phyloP scores from a whole-genome alignment of 1,284 basidiomycete species.

The Cryptococcus sp. region DNA sequence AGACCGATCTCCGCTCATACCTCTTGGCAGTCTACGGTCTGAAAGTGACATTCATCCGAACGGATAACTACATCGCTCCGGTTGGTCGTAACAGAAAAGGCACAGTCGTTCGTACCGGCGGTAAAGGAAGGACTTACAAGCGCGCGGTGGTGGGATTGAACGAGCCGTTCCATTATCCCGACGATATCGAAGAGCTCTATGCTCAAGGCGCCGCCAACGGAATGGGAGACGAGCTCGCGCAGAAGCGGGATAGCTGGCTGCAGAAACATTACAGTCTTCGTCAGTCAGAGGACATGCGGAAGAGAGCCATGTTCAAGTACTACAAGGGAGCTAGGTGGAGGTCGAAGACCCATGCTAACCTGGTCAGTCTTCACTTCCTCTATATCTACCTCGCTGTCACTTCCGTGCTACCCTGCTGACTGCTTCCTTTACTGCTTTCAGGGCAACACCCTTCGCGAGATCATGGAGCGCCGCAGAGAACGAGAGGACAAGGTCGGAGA shows the following conservation, averaged over 20 bases:
- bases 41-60: conserved; percentile 87
- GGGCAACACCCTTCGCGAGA: conserved; percentile 48
- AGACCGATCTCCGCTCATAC: conserved; percentile 87
- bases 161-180: conserved; percentile 88
- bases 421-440: conserved; percentile 11
- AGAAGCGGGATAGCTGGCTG: conserved; percentile 62
- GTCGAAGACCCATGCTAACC: conserved; percentile 42
- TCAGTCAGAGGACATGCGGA: conserved; percentile 31
- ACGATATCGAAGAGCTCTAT: conserved; percentile 71
- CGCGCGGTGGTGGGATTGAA: conserved; percentile 82
- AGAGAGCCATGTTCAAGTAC: conserved; percentile 41
- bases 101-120: conserved; percentile 35
- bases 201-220: conserved; percentile 31
- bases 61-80: conserved; percentile 77
- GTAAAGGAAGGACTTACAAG: conserved; percentile 67
- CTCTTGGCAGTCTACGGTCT: conserved; percentile 81
- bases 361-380: conserved; percentile 25
- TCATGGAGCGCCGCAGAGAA: conserved; percentile 55
- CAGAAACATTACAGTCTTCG: conserved; percentile 61
- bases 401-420: not conserved
- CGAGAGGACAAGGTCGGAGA: conserved; percentile 55
- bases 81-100: conserved; percentile 51
- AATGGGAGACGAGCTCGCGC: conserved; percentile 55
- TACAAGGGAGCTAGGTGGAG: conserved; percentile 49
- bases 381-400: conserved; percentile 6